These are phyloP conservation scores for Yarrowia porcina DNA, from an alignment of 805 yeast species.

Conservation along the genomic window DNA sequence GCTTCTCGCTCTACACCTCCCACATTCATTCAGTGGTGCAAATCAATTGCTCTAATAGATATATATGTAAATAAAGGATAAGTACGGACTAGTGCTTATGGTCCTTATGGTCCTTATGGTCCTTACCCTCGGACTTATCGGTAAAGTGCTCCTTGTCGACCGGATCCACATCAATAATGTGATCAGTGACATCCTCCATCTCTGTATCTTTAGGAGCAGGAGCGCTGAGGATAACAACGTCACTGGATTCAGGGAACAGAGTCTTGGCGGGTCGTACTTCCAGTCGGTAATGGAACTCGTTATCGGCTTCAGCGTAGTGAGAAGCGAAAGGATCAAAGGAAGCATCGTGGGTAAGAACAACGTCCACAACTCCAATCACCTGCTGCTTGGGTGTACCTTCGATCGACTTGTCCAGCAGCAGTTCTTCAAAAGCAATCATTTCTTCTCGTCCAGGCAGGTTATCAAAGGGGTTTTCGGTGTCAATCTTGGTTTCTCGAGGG, in stretches of 20 bases:
- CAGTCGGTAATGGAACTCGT: conserved; percentile 6
- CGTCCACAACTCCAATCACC: conserved; percentile 19
- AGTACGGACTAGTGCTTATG: too few species aligned
- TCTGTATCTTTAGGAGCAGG: not conserved
- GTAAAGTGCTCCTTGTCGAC: conserved; percentile 5
- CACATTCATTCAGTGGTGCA: too few species aligned
- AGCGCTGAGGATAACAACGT: not conserved
- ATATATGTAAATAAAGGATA: too few species aligned
- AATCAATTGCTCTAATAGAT: too few species aligned
- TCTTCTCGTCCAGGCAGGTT: conserved; percentile 9
- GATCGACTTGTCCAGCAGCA: conserved; percentile 17
- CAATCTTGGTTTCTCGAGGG: conserved; percentile 2
- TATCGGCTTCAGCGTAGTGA: not conserved
- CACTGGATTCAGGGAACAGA: not conserved
- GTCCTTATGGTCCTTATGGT: not conserved
- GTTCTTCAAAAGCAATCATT: conserved; percentile 17
- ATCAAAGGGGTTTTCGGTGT: conserved; percentile 16
- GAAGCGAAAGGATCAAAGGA: conserved; percentile 6
- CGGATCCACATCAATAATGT: conserved; percentile 5
- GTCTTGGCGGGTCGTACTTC: conserved; percentile 20
- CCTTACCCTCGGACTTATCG: too few species aligned
- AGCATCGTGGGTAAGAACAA: conserved; percentile 13
- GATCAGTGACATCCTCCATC: not conserved
- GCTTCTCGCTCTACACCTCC: too few species aligned
- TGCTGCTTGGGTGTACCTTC: conserved; percentile 6